phyloP scores from a whole-genome alignment of 169 alveolate species.

The Plasmodium billcollinsi region DNA sequence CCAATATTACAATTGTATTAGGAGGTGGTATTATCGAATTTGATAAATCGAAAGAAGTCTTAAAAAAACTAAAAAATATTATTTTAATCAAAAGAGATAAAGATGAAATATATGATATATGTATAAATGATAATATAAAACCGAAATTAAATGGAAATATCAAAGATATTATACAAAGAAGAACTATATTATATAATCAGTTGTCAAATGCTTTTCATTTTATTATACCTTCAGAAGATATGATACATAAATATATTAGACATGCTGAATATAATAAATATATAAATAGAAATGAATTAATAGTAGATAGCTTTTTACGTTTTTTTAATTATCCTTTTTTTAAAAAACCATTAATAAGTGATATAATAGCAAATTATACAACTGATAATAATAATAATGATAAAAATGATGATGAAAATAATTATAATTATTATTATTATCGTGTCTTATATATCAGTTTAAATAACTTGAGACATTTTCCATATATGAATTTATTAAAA shows the following conservation, averaged over 20 bases:
- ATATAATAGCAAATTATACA: too few species aligned
- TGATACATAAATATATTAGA: slow-evolving; percentile 9
- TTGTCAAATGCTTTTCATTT: slow-evolving; percentile 34
- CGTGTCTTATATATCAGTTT: too few species aligned
- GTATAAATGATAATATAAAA: slow-evolving; percentile 43
- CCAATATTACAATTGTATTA: slow-evolving; percentile 23
- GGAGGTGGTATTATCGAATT: slow-evolving; percentile 67
- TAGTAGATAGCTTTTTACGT: slow-evolving; percentile 27
- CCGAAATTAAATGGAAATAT: slow-evolving; percentile 33
- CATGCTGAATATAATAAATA: not conserved
- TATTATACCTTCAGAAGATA: slow-evolving; percentile 27
- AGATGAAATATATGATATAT: slow-evolving; percentile 32
- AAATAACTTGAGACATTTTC: too few species aligned
- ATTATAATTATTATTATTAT: too few species aligned
- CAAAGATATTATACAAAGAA: slow-evolving; percentile 17
- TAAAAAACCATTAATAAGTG: slow-evolving; percentile 2
- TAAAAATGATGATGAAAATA: too few species aligned
- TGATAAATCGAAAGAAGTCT: slow-evolving; percentile 14
- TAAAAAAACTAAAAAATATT: slow-evolving; percentile 23
- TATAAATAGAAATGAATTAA: slow-evolving; percentile 19
- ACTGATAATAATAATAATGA: too few species aligned
- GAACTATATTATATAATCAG: slow-evolving; percentile 5
- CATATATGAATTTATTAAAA: too few species aligned
- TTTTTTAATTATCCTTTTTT: slow-evolving; percentile 29
- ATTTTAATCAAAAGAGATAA: slow-evolving; percentile 17